Evolutionary conservation across 257 asterid species (phyloP), one percentile per base, ranked within the genome.

Genomic region (Solanum arcanum): DNA sequence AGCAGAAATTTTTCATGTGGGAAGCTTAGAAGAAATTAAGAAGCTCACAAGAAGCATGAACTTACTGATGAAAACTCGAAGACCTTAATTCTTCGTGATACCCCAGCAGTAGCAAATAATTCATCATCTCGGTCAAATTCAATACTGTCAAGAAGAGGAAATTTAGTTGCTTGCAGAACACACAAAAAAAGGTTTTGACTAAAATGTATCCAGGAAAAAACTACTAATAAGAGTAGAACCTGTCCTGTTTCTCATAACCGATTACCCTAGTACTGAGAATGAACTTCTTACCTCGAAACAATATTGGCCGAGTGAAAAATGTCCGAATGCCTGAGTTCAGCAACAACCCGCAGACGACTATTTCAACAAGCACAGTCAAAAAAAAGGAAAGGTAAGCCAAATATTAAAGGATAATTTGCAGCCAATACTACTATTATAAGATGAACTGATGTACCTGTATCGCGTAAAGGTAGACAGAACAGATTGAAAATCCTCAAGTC

Each of bases 21-120:
- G 84, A 44, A 15, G 41, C 9, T 78, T 1, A 44, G 68, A 16
- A 29, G 42, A 80, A 70, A 29, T 23, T n/a, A 47, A 20, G 83
- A 35, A 29, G 84, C 42, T 87, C 76, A 68, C 77, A 37, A 25
- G 85, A 80, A 80, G 20, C 68, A 68, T 41, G 70, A 33, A 56
- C 96, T 90, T 90, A 93, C 98, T 5, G 95, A 90, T 86, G 94
- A 85, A 88, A 92, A 94, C 86, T 94, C 96, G 62, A 92, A 94
- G 92, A 94, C 90, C 91, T 93, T 94, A 86, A 94, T 92, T 20
- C 96, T 91, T 76, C 96, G 94, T 62, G 98, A 93, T 76, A 94
- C 96, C 86, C 98, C 98, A 83, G 95, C 98, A n/a, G 96, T 94
- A 88, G 98, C 98, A 88, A 94, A 94, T 88, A 94, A 91, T 89